phyloP scores from a whole-genome alignment of 2,329 filamentous ascomycete genomes.

The Pestalotiopsis sp. region DNA sequence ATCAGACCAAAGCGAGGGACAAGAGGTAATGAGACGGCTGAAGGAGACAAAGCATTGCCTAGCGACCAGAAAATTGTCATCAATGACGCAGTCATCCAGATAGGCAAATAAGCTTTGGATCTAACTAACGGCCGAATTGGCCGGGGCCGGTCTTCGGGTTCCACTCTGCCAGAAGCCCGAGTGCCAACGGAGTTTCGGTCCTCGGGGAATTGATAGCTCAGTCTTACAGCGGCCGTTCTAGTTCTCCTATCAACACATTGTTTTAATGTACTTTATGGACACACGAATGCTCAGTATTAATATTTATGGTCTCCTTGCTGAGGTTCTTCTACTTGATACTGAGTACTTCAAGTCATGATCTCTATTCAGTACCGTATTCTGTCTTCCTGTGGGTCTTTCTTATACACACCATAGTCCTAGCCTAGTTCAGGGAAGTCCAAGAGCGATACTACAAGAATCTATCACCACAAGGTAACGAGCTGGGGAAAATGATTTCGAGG shows the following conservation, averaged over 20 bases:
- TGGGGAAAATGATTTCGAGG: too few species aligned
- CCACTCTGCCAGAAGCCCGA: background rate
- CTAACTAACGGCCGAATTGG: background rate
- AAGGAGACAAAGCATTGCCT: slow-evolving; percentile 9
- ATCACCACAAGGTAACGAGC: too few species aligned
- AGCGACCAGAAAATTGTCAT: slow-evolving; percentile 10
- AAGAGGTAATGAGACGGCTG: slow-evolving; percentile 18
- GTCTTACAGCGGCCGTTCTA: background rate
- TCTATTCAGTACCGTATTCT: too few species aligned
- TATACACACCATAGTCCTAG: too few species aligned
- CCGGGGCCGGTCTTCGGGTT: background rate
- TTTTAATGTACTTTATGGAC: background rate
- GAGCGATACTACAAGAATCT: too few species aligned
- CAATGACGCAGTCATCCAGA: slow-evolving; percentile 20
- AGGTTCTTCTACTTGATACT: too few species aligned
- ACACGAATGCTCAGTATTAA: background rate
- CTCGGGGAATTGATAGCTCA: background rate
- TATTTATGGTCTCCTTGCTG: too few species aligned
- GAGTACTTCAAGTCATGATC: too few species aligned
- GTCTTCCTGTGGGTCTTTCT: too few species aligned
- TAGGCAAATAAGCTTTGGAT: slow-evolving; percentile 2
- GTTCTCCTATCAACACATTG: background rate
- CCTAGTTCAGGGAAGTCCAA: too few species aligned
- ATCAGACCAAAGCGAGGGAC: background rate
- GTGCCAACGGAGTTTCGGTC: background rate